These are phyloP conservation scores for Serendipita sp. DNA, from an alignment of 768 basidiomycete genomes.

Conservation along the genomic window DNA sequence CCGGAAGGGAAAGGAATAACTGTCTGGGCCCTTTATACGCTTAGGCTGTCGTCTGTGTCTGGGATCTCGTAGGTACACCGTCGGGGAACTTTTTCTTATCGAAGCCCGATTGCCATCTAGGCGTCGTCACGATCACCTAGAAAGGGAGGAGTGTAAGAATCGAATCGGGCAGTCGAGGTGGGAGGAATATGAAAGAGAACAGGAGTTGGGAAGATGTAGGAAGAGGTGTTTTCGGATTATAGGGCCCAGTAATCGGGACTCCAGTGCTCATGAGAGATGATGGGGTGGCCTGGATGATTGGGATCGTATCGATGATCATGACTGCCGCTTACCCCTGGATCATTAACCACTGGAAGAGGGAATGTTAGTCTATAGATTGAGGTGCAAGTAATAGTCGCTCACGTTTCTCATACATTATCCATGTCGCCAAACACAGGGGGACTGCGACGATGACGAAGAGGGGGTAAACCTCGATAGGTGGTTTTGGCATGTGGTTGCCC, in stretches of 20 bases:
- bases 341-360: background rate
- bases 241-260: constrained; percentile 2
- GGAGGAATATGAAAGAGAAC: too few species aligned
- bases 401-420: background rate
- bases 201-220: too few species aligned
- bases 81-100: background rate
- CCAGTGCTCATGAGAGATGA: constrained; percentile 3
- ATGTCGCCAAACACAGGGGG: background rate
- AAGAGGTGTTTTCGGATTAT: background rate
- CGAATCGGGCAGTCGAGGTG: background rate
- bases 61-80: too few species aligned
- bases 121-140: background rate
- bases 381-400: background rate
- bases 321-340: background rate
- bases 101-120: background rate
- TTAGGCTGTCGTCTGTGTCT: too few species aligned
- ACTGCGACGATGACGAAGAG: constrained; percentile 1
- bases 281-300: background rate
- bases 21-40: too few species aligned
- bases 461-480: constrained; percentile 2
- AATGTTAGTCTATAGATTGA: background rate
- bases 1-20: too few species aligned
- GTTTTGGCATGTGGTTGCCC: constrained; percentile 5
- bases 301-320: background rate
- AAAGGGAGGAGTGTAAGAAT: background rate